Evolutionary conservation across 345 rosid species (phyloP).

Genomic region (Bruguiera gymnorhiza): DNA sequence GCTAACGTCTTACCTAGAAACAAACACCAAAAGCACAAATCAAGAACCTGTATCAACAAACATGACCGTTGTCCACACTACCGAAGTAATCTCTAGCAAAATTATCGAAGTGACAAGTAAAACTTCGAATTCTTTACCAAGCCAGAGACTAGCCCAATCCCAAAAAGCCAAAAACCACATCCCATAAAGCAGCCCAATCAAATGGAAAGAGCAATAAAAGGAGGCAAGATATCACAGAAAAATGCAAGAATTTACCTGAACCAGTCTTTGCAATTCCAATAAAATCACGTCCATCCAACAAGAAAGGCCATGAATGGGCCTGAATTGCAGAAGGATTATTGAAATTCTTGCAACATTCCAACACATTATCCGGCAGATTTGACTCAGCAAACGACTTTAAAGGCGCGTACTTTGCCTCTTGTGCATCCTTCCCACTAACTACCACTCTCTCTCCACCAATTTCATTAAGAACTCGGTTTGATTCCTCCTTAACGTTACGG

Average conservation of each 20-base stretch:
- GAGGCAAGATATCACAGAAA: not conserved
- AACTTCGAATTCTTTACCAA: too few relatives aligned
- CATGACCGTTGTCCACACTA: not conserved
- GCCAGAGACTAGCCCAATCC: too few relatives aligned
- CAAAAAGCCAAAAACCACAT: too few relatives aligned
- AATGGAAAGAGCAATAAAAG: too few relatives aligned
- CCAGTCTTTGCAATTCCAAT: conserved; percentile 96
- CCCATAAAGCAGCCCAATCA: too few relatives aligned
- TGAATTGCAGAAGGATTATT: conserved; percentile 85
- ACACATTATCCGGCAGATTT: conserved; percentile 63
- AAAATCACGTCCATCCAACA: conserved; percentile 86
- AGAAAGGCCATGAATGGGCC: conserved; percentile 89
- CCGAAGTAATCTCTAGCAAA: too few relatives aligned
- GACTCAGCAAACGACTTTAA: conserved; percentile 51
- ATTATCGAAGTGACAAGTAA: not conserved
- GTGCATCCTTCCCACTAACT: conserved; percentile 60
- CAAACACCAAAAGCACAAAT: not conserved
- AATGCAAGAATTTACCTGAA: conserved; percentile 53
- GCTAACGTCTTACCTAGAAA: conserved; percentile 82
- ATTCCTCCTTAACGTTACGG: conserved; percentile 13
- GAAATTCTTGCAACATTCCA: conserved; percentile 71
- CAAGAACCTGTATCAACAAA: not conserved
- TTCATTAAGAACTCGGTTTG: conserved; percentile 14
- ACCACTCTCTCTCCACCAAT: conserved; percentile 44
- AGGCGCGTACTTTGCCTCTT: conserved; percentile 59